Conservation (phyloP, 495 filamentous ascomycete species). For the Aspergillus mulundensis region DNA sequence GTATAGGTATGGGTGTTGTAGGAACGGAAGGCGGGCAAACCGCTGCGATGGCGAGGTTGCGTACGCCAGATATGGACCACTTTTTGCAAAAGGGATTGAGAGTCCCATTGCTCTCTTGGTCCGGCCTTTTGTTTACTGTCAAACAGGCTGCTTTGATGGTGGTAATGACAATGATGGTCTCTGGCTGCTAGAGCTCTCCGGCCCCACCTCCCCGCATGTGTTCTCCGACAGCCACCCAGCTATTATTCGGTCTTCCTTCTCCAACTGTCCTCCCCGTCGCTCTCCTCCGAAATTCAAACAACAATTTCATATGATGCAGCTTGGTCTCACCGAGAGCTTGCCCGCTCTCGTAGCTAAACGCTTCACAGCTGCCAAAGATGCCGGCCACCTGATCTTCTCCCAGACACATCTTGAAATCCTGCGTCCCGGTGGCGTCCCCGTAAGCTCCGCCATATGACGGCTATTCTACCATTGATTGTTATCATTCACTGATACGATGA, state of each 20-base stretch:
- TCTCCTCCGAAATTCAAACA: not conserved
- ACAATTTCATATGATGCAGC: constrained; percentile 27
- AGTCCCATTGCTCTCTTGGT: not conserved
- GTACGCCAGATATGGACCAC: too few species aligned
- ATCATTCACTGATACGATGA: not conserved
- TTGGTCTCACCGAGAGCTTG: constrained; percentile 42
- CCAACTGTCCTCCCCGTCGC: constrained; percentile 8
- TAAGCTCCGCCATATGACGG: constrained; percentile 21
- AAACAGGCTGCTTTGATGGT: not conserved
- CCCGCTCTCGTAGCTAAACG: constrained; percentile 51
- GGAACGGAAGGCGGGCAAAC: too few species aligned
- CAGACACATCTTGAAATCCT: constrained; percentile 55
- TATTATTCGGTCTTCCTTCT: not conserved
- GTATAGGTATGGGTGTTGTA: not conserved
- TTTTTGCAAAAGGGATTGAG: not conserved
- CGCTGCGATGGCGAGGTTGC: too few species aligned
- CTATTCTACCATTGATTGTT: not conserved
- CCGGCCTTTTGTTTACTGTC: not conserved
- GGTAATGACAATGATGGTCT: not conserved
- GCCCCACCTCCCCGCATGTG: not conserved
- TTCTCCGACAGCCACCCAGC: not conserved
- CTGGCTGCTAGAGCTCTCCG: not conserved
- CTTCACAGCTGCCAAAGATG: constrained; percentile 50
- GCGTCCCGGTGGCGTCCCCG: constrained; percentile 49
- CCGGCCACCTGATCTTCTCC: constrained; percentile 55